Percentiles rank a stretch among this genome's conserved stretches.
Evolutionary conservation across 495 filamentous ascomycete species (phyloP).

Genomic region (Tuber magnatum): DNA sequence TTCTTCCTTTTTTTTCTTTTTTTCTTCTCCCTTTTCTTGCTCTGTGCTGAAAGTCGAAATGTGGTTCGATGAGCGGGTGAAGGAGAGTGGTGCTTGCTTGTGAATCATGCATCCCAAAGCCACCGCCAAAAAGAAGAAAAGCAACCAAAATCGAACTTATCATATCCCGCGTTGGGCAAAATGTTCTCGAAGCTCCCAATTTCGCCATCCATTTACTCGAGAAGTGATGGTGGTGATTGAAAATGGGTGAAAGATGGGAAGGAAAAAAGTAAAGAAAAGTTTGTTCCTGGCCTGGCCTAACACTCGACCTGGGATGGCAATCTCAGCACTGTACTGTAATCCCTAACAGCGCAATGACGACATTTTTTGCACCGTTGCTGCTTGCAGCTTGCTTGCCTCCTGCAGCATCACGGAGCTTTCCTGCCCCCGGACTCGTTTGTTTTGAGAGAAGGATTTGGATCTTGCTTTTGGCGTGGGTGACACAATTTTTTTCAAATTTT

Average conservation of each 20-base stretch:
- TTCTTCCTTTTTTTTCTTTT: neutral
- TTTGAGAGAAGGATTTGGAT: neutral
- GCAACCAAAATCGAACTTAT: constrained; percentile 2
- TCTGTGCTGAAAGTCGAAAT: neutral
- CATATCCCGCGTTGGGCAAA: neutral
- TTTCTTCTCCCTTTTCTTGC: neutral
- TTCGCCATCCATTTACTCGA: neutral
- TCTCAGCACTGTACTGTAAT: neutral
- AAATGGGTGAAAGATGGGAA: neutral
- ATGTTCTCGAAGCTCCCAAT: constrained; percentile 2
- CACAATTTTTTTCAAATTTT: neutral
- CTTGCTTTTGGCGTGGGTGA: constrained; percentile 1
- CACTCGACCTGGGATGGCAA: neutral
- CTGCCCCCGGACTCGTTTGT: neutral
- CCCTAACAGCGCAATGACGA: neutral
- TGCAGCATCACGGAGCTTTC: constrained; percentile 2
- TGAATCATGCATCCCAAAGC: neutral
- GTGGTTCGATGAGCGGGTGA: neutral
- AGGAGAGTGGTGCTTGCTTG: neutral
- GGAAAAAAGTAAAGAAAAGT: neutral
- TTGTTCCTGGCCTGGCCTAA: neutral
- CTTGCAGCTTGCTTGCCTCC: constrained; percentile 1
- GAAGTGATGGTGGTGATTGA: neutral
- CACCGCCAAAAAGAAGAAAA: neutral
- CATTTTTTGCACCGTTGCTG: neutral